Evolutionary conservation across 2,329 filamentous ascomycete genomes (phyloP).

Genomic region (Colletotrichum orbiculare): DNA sequence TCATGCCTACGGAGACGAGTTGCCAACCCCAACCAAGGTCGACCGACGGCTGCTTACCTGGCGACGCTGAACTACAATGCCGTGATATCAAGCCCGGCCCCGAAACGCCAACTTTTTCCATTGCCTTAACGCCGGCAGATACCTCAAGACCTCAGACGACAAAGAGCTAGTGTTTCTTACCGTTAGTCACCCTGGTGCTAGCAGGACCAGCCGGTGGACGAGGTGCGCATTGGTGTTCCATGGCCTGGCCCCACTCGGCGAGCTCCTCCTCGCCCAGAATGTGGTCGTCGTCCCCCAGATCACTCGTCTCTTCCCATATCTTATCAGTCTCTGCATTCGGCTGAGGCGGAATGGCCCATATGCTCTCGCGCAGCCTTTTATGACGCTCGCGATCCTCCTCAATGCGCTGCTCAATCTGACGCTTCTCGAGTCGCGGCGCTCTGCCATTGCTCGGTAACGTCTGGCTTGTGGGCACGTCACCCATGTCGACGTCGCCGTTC

Average conservation of each 20-base stretch:
- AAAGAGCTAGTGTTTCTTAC: slow-evolving; percentile 26
- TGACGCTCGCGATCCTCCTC: slow-evolving; percentile 97
- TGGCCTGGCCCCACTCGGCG: slow-evolving; percentile 54
- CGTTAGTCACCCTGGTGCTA: slow-evolving; percentile 29
- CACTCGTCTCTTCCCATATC: slow-evolving; percentile 88
- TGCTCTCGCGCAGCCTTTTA: slow-evolving; percentile 89
- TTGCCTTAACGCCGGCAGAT: slow-evolving; percentile 25
- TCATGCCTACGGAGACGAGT: neutral
- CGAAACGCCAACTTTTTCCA: slow-evolving; percentile 15
- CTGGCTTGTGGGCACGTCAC: slow-evolving; percentile 55
- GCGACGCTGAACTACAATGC: slow-evolving; percentile 12
- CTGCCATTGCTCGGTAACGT: slow-evolving; percentile 50
- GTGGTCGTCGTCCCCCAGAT: slow-evolving; percentile 88
- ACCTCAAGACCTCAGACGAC: neutral
- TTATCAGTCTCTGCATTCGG: slow-evolving; percentile 78
- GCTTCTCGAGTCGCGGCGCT: slow-evolving; percentile 73
- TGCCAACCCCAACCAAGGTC: too few relatives aligned
- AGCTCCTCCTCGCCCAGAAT: slow-evolving; percentile 80
- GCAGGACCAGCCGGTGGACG: slow-evolving; percentile 32
- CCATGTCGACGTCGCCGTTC: slow-evolving; percentile 53
- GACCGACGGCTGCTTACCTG: neutral
- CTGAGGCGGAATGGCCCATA: slow-evolving; percentile 84
- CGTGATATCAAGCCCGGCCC: slow-evolving; percentile 7
- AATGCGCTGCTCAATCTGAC: slow-evolving; percentile 93
- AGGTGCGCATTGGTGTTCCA: slow-evolving; percentile 32